Evolutionary conservation across 352 stramenopile species (phyloP).

Genomic region (Phytophthora colocasiae): DNA sequence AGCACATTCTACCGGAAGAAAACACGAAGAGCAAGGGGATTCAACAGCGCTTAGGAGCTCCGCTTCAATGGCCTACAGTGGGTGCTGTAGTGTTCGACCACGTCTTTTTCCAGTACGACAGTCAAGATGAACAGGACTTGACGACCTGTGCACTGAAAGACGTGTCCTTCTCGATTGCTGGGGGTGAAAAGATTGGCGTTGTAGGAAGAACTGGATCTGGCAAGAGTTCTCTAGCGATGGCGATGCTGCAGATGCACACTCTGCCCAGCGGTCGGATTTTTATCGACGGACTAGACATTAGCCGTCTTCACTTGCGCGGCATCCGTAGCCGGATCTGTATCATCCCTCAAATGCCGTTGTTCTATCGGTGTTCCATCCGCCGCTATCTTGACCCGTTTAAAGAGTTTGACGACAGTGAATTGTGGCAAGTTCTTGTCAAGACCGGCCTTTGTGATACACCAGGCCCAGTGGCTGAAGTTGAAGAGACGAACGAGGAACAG

Average conservation of each 20-base stretch:
- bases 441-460: conserved; percentile 66
- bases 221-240: conserved; percentile 67
- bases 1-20: conserved; percentile 63
- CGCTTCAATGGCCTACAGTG: conserved; percentile 64
- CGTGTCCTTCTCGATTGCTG: conserved; percentile 52
- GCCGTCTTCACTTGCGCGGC: conserved; percentile 41
- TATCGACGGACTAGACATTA: conserved; percentile 91
- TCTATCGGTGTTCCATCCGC: conserved; percentile 92
- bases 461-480: conserved; percentile 53
- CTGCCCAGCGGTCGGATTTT: conserved; percentile 68
- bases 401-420: conserved; percentile 65
- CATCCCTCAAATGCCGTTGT: conserved; percentile 91
- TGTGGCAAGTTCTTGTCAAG: conserved; percentile 58
- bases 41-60: conserved; percentile 11
- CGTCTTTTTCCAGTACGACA: conserved; percentile 85
- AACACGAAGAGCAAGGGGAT: conserved; percentile 5
- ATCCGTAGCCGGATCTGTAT: conserved; percentile 61
- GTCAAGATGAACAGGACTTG: conserved; percentile 41
- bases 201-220: conserved; percentile 65
- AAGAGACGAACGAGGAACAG: conserved; percentile 51
- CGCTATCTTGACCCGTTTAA: conserved; percentile 94
- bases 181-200: conserved; percentile 62
- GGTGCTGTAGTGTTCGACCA: conserved; percentile 84
- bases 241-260: conserved; percentile 59
- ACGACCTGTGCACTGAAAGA: conserved; percentile 50